Evolutionary conservation across 1,139 yeast genomes (phyloP).

Genomic region (Debaryomyces sp.): DNA sequence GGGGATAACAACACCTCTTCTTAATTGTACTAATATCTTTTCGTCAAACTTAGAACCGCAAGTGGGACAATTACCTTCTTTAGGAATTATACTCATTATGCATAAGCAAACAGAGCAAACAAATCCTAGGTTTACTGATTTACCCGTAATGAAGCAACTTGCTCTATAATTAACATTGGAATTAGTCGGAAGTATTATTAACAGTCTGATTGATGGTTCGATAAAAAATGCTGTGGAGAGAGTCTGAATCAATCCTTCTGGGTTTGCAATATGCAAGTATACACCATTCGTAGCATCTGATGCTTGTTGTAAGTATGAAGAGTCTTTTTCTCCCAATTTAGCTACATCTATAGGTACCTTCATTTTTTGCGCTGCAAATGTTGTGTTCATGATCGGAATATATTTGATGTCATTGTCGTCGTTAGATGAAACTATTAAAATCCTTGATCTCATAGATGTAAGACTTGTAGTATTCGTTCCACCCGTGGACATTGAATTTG

Average conservation of each 20-base stretch:
- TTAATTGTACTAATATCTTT: slow-evolving; percentile 42
- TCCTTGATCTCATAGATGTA: slow-evolving; percentile 62
- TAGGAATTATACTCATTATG: slow-evolving; percentile 66
- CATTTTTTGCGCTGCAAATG: slow-evolving; percentile 94
- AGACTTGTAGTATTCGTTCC: slow-evolving; percentile 23
- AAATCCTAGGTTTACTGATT: slow-evolving; percentile 87
- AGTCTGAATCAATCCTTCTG: slow-evolving; percentile 75
- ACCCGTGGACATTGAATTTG: slow-evolving; percentile 14
- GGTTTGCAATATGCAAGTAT: slow-evolving; percentile 73
- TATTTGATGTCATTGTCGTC: slow-evolving; percentile 82
- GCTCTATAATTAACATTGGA: slow-evolving; percentile 92
- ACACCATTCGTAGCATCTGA: slow-evolving; percentile 94
- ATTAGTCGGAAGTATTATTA: slow-evolving; percentile 79
- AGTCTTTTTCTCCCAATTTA: slow-evolving; percentile 67
- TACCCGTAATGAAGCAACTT: slow-evolving; percentile 87
- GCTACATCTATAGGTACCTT: slow-evolving; percentile 89
- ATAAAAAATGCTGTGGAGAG: slow-evolving; percentile 69
- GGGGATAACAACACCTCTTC: slow-evolving; percentile 56
- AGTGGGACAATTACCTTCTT: slow-evolving; percentile 55
- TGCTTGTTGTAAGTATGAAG: slow-evolving; percentile 93
- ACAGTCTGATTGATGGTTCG: slow-evolving; percentile 78
- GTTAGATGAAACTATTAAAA: slow-evolving; percentile 73
- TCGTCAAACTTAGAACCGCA: slow-evolving; percentile 57
- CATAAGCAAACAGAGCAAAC: slow-evolving; percentile 96
- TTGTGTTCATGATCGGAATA: slow-evolving; percentile 92